Evolutionary conservation across 2,329 filamentous ascomycete genomes (phyloP), one percentile per base, ranked within the genome.

Genomic region (Stachybotrys echinatus): DNA sequence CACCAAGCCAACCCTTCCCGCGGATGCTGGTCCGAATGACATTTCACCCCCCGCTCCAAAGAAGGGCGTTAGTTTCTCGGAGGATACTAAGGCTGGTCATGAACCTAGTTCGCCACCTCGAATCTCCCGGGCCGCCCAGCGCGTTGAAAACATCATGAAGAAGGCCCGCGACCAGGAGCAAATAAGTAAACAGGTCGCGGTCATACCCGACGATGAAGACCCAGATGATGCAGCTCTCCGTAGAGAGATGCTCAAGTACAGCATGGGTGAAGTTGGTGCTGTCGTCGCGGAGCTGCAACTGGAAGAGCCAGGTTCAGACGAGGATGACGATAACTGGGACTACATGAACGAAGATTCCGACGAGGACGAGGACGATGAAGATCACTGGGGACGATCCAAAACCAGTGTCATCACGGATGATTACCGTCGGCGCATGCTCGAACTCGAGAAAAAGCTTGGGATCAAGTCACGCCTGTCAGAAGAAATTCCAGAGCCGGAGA

Each of bases 231-330:
- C 90, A 4, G 79, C 79, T 27, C 68, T 96, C 21, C 85, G 94
- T 6, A 82, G 85, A 50, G 85, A 96, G 61, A 97, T 99, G 92
- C 76, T 97, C 7, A 80, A 88, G 54, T 99, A 97, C 63, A 86
- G 89, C 53, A 77, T 96, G 68, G 85, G 87, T 42, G 92, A 97
- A 66, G 85, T 99, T 50, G 90, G 91, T 4, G 84, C 89, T 37
- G 88, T 99, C 3, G 94, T 99, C 17, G 94, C 94, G 17, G 91
- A 97, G 69, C 79, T 99, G 43, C 83, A 95, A 51, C 68, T 97
- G 2, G 89, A 95, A 54, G 85, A 92, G 52, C 80, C 76, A 21
- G 74, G 75, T 12, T 76, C 74, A 2, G 76, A 83, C n/a, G 75
- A 79, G 8, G 69, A 78, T 45, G 73, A 74, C 18, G 70, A 78